Base-by-base conservation (phyloP, 2,329 filamentous ascomycete species). In the Fusarium napiforme region DNA sequence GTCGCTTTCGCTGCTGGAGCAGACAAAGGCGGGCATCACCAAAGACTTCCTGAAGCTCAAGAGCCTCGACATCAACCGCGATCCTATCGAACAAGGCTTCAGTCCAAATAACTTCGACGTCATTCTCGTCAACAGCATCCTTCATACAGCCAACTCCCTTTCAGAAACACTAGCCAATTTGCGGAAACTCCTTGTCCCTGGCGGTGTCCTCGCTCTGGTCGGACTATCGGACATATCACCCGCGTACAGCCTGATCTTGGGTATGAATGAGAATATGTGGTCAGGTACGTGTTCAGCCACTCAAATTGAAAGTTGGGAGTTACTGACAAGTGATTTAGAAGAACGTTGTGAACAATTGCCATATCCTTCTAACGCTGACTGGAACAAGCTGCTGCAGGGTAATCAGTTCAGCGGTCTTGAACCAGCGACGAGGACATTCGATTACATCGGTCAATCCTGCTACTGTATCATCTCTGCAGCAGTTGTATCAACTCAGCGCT, bases 351-450 rank as follows among this genome's bases (percentile, higher is more conserved):
- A 47, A 9, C 71, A 50, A 7, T 37, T 74, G 3, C 45, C 42
- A 5, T 52, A 23, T 1, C 71, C 71, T 12, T 53, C 71, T 4
- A 18, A 42, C 11, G 14, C 9, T 1, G 62, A 45, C 9, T 73
- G 71, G 71, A 53, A 28, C 7, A 45, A 26, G 3, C 2, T 58
- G 1, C n/a, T 73, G 1, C 47, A 40, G 11, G 30, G 15, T 6
- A 73, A 45, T 6, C 21, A 57, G 4, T 72, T 74, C 34, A 61
- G 71, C 3, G 57, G 55, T 0, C 58, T 72, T 5, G 71, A 73
- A 18, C 71, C 71, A 19, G 67, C 67, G 6, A 72, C 71, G 1
- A 74, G 30, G 8, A 61, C 16, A 1, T 74, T 73, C n/a, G 71
- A 68, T 4, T 37, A 57, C 5, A 28, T 73, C 5, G 71, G 71